Evolutionary conservation across 163 green algal genomes (phyloP), one percentile per base, ranked within the genome.

Genomic region (Volvox carteri): DNA sequence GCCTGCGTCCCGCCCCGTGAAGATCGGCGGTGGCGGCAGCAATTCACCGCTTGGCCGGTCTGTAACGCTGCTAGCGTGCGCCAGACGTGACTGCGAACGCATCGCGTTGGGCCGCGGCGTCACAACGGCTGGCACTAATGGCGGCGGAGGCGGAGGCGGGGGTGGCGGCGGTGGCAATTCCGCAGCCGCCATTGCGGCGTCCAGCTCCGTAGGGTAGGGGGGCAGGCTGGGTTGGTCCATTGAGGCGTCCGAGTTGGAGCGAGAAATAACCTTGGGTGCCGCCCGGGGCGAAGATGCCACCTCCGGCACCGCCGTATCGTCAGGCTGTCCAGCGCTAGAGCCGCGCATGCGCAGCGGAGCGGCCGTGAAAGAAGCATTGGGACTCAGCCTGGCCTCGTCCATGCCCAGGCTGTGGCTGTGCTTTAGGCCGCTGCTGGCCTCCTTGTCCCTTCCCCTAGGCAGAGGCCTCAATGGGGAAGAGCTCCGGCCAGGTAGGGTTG

Each of bases 351-450:
- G 25, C 6, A 1, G 16, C 39, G 1, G 16, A 23, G 14, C 7
- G 11, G 39, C 70, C 28, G n/a, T 30, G 62, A 16, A 11, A 8
- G 28, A 73, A 7, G 8, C 28, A 16, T 30, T 16, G 62, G 6
- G 62, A 30, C 58, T 68, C 7, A 6, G 7, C 7, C 62, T 73
- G 62, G n/a, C 30, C n/a, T n/a, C n/a, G n/a, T n/a, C n/a, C n/a
- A n/a, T 52, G 70, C 70, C 56, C 70, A 37, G 19, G 39, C 70
- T 78, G 41, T 56, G 42, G 70, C 70, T 78, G 14, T 39, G 65
- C 8, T 48, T 12, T 33, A 33, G 2, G 54, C 54, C 28, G 54
- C 54, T 65, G 5, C 54, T 12, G 54, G 28, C 5, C 19, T 12
- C 54, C 28, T 65, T 65, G 19, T 2, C 54, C 8, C 8, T 65